Percentiles rank a stretch among this genome's conserved stretches.
Conservation (phyloP, 768 basidiomycete genomes). For the Hydnomerulius pinastri region DNA sequence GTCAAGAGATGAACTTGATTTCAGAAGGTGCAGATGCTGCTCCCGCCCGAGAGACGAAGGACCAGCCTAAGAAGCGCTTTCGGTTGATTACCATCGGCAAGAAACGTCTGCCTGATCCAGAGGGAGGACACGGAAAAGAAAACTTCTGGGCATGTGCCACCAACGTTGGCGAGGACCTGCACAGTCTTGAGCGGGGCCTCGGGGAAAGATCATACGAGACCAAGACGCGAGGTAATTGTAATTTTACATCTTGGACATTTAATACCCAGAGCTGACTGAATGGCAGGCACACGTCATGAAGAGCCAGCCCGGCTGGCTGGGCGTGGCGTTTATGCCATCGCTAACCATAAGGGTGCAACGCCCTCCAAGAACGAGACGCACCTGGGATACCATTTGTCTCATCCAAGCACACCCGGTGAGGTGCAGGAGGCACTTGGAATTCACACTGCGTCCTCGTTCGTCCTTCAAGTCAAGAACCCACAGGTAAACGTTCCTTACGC, state of each 20-base stretch:
- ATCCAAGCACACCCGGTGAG: slow-evolving; percentile 49
- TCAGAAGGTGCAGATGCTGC: slow-evolving; percentile 50
- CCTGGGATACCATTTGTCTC: slow-evolving; percentile 60
- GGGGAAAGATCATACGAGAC: slow-evolving; percentile 59
- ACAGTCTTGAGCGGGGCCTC: slow-evolving; percentile 47
- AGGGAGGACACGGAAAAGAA: slow-evolving; percentile 37
- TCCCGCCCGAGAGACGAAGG: slow-evolving; percentile 39
- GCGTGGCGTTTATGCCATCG: slow-evolving; percentile 60
- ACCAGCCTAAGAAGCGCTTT: slow-evolving; percentile 44
- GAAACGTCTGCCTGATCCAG: slow-evolving; percentile 57
- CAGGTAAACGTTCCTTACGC: slow-evolving; percentile 43
- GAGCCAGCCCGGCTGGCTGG: slow-evolving; percentile 54
- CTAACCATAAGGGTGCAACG: slow-evolving; percentile 45
- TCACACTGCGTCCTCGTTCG: slow-evolving; percentile 50
- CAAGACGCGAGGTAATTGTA: slow-evolving; percentile 51
- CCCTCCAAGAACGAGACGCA: slow-evolving; percentile 53
- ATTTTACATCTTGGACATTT: background rate
- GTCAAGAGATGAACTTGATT: slow-evolving; percentile 45
- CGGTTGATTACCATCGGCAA: slow-evolving; percentile 57
- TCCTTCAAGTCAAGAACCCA: slow-evolving; percentile 65
- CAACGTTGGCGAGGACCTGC: slow-evolving; percentile 52
- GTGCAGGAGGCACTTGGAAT: slow-evolving; percentile 61
- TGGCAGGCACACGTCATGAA: slow-evolving; percentile 51
- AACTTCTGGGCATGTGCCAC: slow-evolving; percentile 56
- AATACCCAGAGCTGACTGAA: background rate